Percentiles rank a stretch among this genome's conserved stretches.
These are phyloP conservation scores for Ceratocystis papillata DNA, from an alignment of 2,329 filamentous ascomycete species.

Conservation along the genomic window DNA sequence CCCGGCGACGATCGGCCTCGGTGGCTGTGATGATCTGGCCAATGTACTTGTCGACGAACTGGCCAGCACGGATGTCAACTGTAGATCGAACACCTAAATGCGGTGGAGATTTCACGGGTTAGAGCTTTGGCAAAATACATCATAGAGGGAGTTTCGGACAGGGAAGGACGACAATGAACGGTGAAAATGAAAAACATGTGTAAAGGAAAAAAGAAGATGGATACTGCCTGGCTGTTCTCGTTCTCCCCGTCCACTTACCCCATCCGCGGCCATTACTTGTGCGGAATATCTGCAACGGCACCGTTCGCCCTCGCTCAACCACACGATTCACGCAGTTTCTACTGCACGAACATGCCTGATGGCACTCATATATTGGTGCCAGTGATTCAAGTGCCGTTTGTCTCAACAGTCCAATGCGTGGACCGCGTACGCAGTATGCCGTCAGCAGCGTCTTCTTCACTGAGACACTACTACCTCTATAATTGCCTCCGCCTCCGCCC, in stretches of 20 bases:
- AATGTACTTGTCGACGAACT: constrained; percentile 71
- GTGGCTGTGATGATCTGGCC: constrained; percentile 56
- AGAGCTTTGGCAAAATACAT: neutral
- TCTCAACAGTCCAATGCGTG: constrained; percentile 43
- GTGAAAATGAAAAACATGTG: neutral
- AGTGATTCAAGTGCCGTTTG: constrained; percentile 43
- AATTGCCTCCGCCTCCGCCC: constrained; percentile 27
- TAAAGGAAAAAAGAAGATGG: neutral
- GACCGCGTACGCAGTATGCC: constrained; percentile 52
- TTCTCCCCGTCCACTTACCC: constrained; percentile 41
- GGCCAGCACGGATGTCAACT: constrained; percentile 54
- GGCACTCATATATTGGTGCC: constrained; percentile 69
- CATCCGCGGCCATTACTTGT: constrained; percentile 58
- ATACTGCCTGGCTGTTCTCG: neutral
- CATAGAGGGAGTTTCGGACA: neutral
- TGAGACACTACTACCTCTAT: constrained; percentile 16
- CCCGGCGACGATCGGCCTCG: constrained; percentile 56
- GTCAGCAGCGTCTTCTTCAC: constrained; percentile 35
- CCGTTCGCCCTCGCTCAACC: constrained; percentile 59
- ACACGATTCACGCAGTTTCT: constrained; percentile 59
- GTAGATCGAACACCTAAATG: constrained; percentile 51
- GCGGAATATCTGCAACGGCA: constrained; percentile 67
- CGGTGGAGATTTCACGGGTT: neutral
- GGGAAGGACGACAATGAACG: neutral
- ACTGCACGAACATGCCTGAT: constrained; percentile 57